Percentiles rank a stretch among this genome's conserved stretches.
Conservation (phyloP, 441 rosid genomes). For the Arabidopsis hybrid region DNA sequence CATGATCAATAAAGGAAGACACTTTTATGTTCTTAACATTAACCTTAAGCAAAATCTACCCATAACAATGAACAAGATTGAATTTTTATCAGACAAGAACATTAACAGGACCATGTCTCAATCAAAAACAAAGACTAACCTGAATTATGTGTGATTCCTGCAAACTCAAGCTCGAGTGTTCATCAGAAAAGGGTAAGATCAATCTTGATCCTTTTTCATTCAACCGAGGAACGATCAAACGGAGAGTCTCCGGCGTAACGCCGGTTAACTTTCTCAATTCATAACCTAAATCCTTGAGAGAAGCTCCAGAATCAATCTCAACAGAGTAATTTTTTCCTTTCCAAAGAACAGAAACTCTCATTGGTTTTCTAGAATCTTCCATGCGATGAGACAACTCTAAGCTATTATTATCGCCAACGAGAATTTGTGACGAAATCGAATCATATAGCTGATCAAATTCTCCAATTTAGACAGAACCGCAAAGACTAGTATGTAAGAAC, state of each 20-base stretch:
- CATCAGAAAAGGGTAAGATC: conserved; percentile 74
- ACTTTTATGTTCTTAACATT: no score
- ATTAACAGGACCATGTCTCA: neutral
- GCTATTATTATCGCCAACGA: conserved; percentile 25
- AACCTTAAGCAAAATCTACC: neutral
- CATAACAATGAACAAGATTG: neutral
- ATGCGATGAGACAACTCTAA: conserved; percentile 41
- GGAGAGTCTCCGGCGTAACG: conserved; percentile 80
- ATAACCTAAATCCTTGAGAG: conserved; percentile 73
- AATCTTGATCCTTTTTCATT: conserved; percentile 70
- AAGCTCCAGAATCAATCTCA: conserved; percentile 59
- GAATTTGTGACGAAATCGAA: neutral
- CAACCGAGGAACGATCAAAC: conserved; percentile 68
- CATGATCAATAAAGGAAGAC: no score
- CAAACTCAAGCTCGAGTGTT: conserved; percentile 64
- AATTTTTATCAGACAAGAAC: neutral
- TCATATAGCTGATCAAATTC: no score
- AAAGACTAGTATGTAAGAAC: neutral
- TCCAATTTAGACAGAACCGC: neutral
- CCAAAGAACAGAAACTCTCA: conserved; percentile 68
- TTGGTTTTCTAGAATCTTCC: conserved; percentile 48
- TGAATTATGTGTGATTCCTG: conserved; percentile 57
- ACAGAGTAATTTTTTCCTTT: conserved; percentile 71
- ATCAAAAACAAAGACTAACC: conserved; percentile 50
- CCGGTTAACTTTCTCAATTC: conserved; percentile 72